phyloP scores from a whole-genome alignment of 2,329 filamentous ascomycete species.

The Sclerotinia nivalis region DNA sequence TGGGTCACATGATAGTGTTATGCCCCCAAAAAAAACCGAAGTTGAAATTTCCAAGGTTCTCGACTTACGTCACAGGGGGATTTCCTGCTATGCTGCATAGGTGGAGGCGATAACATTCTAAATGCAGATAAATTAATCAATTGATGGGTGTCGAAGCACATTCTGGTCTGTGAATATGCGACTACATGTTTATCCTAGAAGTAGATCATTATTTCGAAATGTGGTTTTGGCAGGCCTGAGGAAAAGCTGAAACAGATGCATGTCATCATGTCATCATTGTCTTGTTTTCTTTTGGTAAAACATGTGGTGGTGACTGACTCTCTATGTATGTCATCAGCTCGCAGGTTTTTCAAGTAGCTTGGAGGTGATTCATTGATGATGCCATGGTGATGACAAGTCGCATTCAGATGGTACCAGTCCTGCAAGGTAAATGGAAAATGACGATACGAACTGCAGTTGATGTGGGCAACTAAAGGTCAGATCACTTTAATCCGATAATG shows the following conservation, averaged over 20 bases:
- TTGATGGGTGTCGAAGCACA: background rate
- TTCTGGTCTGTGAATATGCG: slow-evolving; percentile 9
- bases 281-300: background rate
- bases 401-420: background rate
- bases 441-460: background rate
- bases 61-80: slow-evolving; percentile 8
- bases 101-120: background rate
- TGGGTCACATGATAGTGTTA: slow-evolving; percentile 8
- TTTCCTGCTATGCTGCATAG: background rate
- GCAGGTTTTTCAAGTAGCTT: background rate
- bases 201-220: slow-evolving; percentile 5
- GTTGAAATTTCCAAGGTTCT: slow-evolving; percentile 9
- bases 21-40: no score
- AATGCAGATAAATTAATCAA: background rate
- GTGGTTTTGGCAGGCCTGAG: background rate
- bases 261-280: background rate
- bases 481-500: background rate
- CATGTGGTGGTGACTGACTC: background rate
- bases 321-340: slow-evolving; percentile 11
- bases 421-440: background rate
- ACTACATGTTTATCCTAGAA: background rate
- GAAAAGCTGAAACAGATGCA: background rate
- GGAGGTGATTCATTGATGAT: background rate
- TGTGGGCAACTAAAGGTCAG: background rate
- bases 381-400: background rate